Conservation (phyloP, 192 early-diverging fungal genomes). For the Gorgonomyces haynaldii region DNA sequence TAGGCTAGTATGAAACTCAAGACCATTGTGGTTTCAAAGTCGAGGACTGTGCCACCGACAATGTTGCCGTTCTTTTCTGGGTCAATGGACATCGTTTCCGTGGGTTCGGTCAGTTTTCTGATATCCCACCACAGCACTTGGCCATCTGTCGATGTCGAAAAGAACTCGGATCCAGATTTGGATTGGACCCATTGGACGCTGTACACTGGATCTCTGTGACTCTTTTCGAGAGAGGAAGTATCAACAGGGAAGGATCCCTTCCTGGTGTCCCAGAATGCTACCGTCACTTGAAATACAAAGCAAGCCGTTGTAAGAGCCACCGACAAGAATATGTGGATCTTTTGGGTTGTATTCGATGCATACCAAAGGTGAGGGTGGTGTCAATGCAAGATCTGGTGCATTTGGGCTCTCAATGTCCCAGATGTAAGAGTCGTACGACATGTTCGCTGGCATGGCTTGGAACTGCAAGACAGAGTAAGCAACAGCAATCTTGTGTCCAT, state of each 20-base stretch:
- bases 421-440: conserved; percentile 48
- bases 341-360: conserved; percentile 54
- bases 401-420: conserved; percentile 59
- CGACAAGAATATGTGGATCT: conserved; percentile 51
- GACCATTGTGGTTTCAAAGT: conserved; percentile 57
- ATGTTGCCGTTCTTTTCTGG: conserved; percentile 53
- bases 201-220: conserved; percentile 49
- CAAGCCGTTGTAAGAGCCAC: conserved; percentile 48
- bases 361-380: conserved; percentile 39
- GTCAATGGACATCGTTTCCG: conserved; percentile 40
- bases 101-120: conserved; percentile 45
- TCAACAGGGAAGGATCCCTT: conserved; percentile 49
- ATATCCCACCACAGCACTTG: conserved; percentile 57
- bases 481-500: conserved; percentile 49
- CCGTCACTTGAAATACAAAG: conserved; percentile 19
- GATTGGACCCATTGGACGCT: conserved; percentile 49
- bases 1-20: conserved; percentile 28
- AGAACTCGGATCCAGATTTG: conserved; percentile 48
- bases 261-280: conserved; percentile 49
- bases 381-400: conserved; percentile 40
- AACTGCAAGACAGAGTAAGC: conserved; percentile 47
- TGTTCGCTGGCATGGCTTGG: conserved; percentile 39
- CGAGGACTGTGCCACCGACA: conserved; percentile 47
- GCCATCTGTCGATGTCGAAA: conserved; percentile 48
- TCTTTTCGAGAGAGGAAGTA: conserved; percentile 41